Conservation (phyloP, 2,329 filamentous ascomycete genomes). For the Beauveria sp. region DNA sequence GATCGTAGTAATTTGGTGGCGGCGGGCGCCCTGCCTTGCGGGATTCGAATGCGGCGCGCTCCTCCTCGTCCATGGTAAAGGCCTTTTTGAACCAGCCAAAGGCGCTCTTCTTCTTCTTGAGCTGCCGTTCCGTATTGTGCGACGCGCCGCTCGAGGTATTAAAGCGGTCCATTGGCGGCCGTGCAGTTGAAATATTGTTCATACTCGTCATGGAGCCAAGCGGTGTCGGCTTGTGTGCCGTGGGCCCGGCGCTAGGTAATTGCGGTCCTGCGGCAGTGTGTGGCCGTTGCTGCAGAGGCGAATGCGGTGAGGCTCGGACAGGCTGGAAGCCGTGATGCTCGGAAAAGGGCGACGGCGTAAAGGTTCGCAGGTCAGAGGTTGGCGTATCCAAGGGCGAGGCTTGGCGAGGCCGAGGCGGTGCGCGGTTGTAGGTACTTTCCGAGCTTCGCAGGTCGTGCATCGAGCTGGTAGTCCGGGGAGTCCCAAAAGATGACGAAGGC, state of each 20-base stretch:
- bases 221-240: slow-evolving; percentile 43
- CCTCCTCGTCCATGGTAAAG: slow-evolving; percentile 57
- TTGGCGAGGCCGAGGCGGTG: not conserved
- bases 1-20: slow-evolving; percentile 40
- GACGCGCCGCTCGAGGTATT: slow-evolving; percentile 21
- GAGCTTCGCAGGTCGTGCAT: slow-evolving; percentile 9
- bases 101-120: slow-evolving; percentile 58
- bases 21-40: slow-evolving; percentile 36
- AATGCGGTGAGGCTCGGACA: slow-evolving; percentile 55
- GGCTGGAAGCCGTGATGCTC: slow-evolving; percentile 54
- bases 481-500: slow-evolving; percentile 27
- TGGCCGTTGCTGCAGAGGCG: slow-evolving; percentile 52
- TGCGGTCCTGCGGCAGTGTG: slow-evolving; percentile 38
- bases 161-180: slow-evolving; percentile 28
- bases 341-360: slow-evolving; percentile 41
- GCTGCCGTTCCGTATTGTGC: slow-evolving; percentile 28
- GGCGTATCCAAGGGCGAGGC: slow-evolving; percentile 22
- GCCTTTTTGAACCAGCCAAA: slow-evolving; percentile 64
- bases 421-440: not conserved
- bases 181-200: slow-evolving; percentile 45
- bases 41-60: slow-evolving; percentile 51
- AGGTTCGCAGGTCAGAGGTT: slow-evolving; percentile 29
- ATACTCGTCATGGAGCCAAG: slow-evolving; percentile 49
- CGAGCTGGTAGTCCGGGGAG: slow-evolving; percentile 18
- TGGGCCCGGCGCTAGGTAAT: slow-evolving; percentile 26